These are phyloP conservation scores for Prosopis cineraria DNA, from an alignment of 306 rosid genomes.

Conservation along the genomic window DNA sequence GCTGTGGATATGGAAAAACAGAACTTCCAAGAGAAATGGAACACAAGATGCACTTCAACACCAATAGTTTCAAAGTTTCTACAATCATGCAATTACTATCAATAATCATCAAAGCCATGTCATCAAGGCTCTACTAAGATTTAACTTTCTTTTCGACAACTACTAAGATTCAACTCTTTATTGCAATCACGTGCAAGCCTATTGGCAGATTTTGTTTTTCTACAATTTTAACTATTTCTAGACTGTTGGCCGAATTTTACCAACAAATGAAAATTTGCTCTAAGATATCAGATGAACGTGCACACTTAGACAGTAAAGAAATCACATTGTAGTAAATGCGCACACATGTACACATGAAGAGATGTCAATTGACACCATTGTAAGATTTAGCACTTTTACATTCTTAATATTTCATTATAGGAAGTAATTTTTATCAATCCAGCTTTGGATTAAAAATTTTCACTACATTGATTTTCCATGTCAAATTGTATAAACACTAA, in stretches of 20 bases:
- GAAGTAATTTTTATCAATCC: background rate
- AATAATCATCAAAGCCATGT: background rate
- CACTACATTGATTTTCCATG: background rate
- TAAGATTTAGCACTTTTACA: background rate
- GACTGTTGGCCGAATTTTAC: background rate
- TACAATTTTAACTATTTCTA: background rate
- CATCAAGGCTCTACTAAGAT: background rate
- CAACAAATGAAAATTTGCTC: background rate
- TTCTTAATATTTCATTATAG: background rate
- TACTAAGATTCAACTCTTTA: background rate
- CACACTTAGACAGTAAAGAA: background rate
- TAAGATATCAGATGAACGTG: background rate
- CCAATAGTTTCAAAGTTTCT: background rate
- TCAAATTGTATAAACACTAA: background rate
- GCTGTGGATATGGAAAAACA: background rate
- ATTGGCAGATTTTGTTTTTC: background rate
- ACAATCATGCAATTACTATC: conserved; percentile 11
- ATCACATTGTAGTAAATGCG: too few relatives aligned
- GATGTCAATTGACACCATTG: background rate
- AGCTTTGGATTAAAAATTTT: background rate
- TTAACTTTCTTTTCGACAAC: too few relatives aligned
- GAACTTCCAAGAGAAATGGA: background rate
- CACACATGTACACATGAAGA: background rate
- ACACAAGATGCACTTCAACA: background rate
- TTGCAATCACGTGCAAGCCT: conserved; percentile 9